These are phyloP conservation scores for Alternaria burnsii DNA, from an alignment of 2,329 filamentous ascomycete genomes.

Conservation along the genomic window DNA sequence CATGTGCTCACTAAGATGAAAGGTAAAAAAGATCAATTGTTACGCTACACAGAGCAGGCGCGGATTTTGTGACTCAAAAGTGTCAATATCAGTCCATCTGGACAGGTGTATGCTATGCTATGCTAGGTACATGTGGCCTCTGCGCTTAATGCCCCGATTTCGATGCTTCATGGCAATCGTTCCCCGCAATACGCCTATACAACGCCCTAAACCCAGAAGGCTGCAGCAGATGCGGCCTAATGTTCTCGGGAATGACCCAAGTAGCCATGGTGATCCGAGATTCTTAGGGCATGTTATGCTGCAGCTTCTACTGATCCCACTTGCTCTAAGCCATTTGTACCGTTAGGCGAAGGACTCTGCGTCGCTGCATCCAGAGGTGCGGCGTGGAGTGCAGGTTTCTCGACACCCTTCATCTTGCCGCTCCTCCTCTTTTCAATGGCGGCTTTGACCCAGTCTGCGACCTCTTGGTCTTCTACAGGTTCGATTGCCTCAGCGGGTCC, in stretches of 20 bases:
- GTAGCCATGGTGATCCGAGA: neutral
- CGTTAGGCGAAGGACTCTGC: conserved; percentile 45
- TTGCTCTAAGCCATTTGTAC: conserved; percentile 32
- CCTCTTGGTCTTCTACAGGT: conserved; percentile 75
- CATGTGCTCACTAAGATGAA: neutral
- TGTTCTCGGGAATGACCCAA: neutral
- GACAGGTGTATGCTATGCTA: conserved; percentile 23
- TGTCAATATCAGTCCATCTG: conserved; percentile 9
- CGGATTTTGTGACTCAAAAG: neutral
- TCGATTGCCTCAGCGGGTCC: conserved; percentile 38
- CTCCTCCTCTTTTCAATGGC: conserved; percentile 73
- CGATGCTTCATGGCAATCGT: conserved; percentile 27
- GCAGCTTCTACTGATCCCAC: conserved; percentile 30
- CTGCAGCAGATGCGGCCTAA: neutral
- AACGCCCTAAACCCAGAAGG: conserved; percentile 11
- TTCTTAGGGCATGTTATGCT: conserved; percentile 11
- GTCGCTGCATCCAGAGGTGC: conserved; percentile 79
- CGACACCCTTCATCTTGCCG: conserved; percentile 59
- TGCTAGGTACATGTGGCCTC: conserved; percentile 32
- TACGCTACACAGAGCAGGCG: neutral
- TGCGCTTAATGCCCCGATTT: conserved; percentile 24
- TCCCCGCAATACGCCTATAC: conserved; percentile 27
- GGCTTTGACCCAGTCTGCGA: conserved; percentile 82
- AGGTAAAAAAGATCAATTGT: neutral
- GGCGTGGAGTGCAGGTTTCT: conserved; percentile 85